Conservation (phyloP, 192 early-diverging fungal genomes). For the Gigaspora rosea region DNA sequence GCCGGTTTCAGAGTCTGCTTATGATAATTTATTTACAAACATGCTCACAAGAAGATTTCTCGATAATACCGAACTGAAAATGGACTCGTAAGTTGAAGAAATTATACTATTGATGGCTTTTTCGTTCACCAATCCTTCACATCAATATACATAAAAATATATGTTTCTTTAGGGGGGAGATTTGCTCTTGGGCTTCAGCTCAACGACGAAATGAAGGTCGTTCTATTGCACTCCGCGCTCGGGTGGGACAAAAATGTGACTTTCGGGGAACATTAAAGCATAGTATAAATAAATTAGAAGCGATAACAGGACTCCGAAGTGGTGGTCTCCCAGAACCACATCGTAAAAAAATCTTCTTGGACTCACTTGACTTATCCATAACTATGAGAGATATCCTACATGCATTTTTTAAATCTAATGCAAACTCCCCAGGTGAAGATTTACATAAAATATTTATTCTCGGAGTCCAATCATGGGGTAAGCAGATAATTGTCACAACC, state of each 20-base stretch:
- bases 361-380: constrained; percentile 11
- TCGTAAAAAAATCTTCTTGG: constrained; percentile 33
- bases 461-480: constrained; percentile 36
- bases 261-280: constrained; percentile 32
- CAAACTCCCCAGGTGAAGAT: constrained; percentile 28
- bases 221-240: constrained; percentile 26
- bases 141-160: no score
- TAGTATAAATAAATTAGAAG: constrained; percentile 36
- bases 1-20: constrained; percentile 28
- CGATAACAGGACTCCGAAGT: constrained; percentile 32
- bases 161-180: constrained; percentile 36
- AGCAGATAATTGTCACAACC: constrained; percentile 32
- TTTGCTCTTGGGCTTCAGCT: constrained; percentile 34
- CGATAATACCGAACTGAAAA: constrained; percentile 29
- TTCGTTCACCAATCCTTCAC: not conserved
- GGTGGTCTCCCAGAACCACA: constrained; percentile 38
- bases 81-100: constrained; percentile 34
- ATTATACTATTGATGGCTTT: not conserved
- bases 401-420: constrained; percentile 28
- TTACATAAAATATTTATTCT: constrained; percentile 34
- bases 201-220: constrained; percentile 34
- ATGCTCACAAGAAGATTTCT: constrained; percentile 36
- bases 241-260: constrained; percentile 34
- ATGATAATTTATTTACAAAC: constrained; percentile 33
- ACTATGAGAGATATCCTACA: constrained; percentile 34